phyloP scores from a whole-genome alignment of 768 basidiomycete genomes.

The Lyophyllum decastes region DNA sequence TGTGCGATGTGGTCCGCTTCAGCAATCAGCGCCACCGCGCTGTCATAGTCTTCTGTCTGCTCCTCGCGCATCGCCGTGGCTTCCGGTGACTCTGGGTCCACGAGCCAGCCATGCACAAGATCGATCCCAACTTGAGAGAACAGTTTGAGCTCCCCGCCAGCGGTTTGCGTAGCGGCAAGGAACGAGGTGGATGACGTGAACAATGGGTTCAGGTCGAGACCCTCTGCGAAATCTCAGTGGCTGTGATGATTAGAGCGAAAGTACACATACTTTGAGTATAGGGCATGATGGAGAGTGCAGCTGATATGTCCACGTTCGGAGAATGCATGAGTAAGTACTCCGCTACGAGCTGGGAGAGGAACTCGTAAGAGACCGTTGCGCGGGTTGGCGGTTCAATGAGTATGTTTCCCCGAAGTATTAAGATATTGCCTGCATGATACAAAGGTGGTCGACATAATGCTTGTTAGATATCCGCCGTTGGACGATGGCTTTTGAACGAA shows the following conservation, averaged over 20 bases:
- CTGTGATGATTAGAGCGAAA: background rate
- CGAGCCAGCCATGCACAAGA: slow-evolving; percentile 89
- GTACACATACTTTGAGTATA: slow-evolving; percentile 66
- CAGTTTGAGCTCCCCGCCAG: slow-evolving; percentile 78
- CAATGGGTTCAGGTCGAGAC: slow-evolving; percentile 86
- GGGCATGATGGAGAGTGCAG: slow-evolving; percentile 77
- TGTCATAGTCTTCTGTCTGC: slow-evolving; percentile 68
- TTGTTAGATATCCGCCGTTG: slow-evolving; percentile 1
- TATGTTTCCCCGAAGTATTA: slow-evolving; percentile 84
- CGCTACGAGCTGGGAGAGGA: slow-evolving; percentile 80
- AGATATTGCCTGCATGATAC: slow-evolving; percentile 69
- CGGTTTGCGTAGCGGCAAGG: slow-evolving; percentile 51
- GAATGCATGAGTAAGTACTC: slow-evolving; percentile 72
- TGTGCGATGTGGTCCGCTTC: slow-evolving; percentile 77
- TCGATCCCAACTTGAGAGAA: slow-evolving; percentile 82
- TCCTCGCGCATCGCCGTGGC: slow-evolving; percentile 44
- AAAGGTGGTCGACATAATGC: slow-evolving; percentile 5
- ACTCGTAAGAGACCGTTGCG: slow-evolving; percentile 77
- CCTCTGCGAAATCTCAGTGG: slow-evolving; percentile 46
- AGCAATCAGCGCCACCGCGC: slow-evolving; percentile 70
- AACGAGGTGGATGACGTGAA: slow-evolving; percentile 76
- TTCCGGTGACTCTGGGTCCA: slow-evolving; percentile 69
- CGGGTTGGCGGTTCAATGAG: slow-evolving; percentile 67
- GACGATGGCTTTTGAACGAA: slow-evolving; percentile 31
- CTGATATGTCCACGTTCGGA: slow-evolving; percentile 63